These are phyloP conservation scores for Sungouiozyma intestinalis DNA, from an alignment of 805 yeast genomes.

Conservation along the genomic window DNA sequence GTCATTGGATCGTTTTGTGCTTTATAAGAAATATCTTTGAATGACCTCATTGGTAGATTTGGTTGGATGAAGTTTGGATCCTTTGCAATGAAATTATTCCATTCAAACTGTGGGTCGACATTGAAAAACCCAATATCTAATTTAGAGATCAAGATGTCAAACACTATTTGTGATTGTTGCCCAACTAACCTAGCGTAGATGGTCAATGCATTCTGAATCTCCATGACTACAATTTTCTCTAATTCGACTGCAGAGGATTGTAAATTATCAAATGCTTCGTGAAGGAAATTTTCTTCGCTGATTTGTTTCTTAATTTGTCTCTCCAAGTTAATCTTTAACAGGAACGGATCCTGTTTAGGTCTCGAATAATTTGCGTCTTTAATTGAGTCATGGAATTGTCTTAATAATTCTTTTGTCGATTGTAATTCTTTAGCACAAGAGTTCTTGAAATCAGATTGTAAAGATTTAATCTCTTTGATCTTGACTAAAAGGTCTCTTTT, in stretches of 20 bases:
- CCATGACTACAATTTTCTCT: conserved; percentile 77
- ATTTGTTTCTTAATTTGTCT: conserved; percentile 67
- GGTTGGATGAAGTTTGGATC: conserved; percentile 63
- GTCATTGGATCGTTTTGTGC: conserved; percentile 61
- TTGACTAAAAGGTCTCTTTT: conserved; percentile 69
- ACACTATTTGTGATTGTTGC: conserved; percentile 60
- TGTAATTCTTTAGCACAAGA: conserved; percentile 58
- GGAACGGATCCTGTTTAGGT: conserved; percentile 64
- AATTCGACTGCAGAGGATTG: conserved; percentile 81
- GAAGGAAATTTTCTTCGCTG: conserved; percentile 72
- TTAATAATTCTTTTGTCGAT: conserved; percentile 47
- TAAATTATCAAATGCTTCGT: conserved; percentile 78
- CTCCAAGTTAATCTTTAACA: conserved; percentile 62
- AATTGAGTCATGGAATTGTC: conserved; percentile 46
- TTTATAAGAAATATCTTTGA: conserved; percentile 52
- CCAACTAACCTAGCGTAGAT: conserved; percentile 60
- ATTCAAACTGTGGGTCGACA: conserved; percentile 71
- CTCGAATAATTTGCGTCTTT: conserved; percentile 43
- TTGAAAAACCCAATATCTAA: conserved; percentile 59
- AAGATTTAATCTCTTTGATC: conserved; percentile 73
- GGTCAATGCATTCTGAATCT: conserved; percentile 71
- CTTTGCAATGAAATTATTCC: conserved; percentile 70
- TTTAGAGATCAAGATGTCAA: conserved; percentile 53
- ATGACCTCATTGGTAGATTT: conserved; percentile 47
- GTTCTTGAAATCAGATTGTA: conserved; percentile 76